phyloP scores from a whole-genome alignment of 306 rosid genomes.

The Cajanus cajan region DNA sequence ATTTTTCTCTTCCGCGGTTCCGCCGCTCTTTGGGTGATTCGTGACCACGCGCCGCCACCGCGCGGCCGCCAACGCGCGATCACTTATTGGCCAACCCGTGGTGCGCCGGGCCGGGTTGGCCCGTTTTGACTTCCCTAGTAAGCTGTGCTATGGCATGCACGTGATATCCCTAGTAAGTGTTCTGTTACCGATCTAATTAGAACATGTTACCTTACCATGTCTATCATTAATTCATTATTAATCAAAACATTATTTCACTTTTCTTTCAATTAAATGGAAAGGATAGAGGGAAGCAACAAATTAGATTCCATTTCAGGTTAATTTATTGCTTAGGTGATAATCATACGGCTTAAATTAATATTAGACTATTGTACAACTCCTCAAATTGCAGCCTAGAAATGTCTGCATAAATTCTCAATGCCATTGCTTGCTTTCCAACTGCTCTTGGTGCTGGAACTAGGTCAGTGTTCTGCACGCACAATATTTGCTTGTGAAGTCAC shows the following conservation, averaged over 20 bases:
- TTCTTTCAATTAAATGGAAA: not conserved
- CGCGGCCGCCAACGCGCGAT: too few species aligned
- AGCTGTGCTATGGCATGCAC: slow-evolving; percentile 55
- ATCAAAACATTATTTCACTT: not conserved
- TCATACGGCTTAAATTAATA: not conserved
- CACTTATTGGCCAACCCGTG: too few species aligned
- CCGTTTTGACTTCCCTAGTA: too few species aligned
- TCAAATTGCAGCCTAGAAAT: slow-evolving; percentile 59
- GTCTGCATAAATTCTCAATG: slow-evolving; percentile 62
- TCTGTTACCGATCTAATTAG: not conserved
- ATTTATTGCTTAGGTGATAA: not conserved
- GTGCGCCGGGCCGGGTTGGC: too few species aligned
- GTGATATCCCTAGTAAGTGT: slow-evolving; percentile 48
- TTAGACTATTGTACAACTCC: not conserved
- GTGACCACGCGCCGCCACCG: too few species aligned
- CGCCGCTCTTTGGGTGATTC: too few species aligned
- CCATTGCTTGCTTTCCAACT: slow-evolving; percentile 73
- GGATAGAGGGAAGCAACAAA: not conserved
- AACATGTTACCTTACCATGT: not conserved
- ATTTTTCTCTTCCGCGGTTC: too few species aligned
- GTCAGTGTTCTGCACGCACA: slow-evolving; percentile 56
- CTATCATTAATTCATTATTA: not conserved
- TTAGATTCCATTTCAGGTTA: not conserved
- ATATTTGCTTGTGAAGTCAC: not conserved
- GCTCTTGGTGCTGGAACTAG: slow-evolving; percentile 77